Percentiles rank a stretch among this genome's conserved stretches.
Evolutionary conservation across 2,329 filamentous ascomycete genomes (phyloP).

Genomic region (Didymosphaeria variabile): DNA sequence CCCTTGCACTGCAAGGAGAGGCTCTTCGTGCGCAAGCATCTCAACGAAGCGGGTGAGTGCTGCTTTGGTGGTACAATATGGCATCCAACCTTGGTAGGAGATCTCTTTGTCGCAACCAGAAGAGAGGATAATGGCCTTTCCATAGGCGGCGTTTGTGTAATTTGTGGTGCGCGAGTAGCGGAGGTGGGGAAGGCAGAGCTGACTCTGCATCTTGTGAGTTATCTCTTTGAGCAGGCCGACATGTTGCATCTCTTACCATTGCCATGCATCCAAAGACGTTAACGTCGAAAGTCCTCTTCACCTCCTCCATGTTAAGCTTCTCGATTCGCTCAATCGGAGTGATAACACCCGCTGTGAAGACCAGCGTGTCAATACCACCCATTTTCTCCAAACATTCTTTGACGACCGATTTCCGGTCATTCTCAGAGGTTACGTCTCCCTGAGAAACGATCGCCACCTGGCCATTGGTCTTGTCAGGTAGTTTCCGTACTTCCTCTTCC

Average conservation of each 20-base stretch:
- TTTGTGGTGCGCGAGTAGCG: conserved; percentile 22
- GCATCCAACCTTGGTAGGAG: conserved; percentile 36
- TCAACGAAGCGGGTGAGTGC: conserved; percentile 36
- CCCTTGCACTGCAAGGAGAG: conserved; percentile 30
- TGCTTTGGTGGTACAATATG: conserved; percentile 38
- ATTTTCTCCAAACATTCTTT: conserved; percentile 24
- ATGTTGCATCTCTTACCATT: conserved; percentile 26
- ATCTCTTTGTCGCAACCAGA: conserved; percentile 33
- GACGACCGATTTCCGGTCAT: conserved; percentile 21
- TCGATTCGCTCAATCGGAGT: conserved; percentile 33
- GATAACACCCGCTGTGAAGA: conserved; percentile 36
- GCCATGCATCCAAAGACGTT: conserved; percentile 38
- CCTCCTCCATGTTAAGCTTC: conserved; percentile 27
- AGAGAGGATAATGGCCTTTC: conserved; percentile 31
- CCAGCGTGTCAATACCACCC: conserved; percentile 33
- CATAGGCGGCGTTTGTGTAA: conserved; percentile 29
- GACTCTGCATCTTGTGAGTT: conserved; percentile 18
- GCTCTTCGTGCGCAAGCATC: conserved; percentile 37
- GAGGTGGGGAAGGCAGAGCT: conserved; percentile 32
- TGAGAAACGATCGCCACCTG: conserved; percentile 14
- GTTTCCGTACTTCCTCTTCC: conserved; percentile 1
- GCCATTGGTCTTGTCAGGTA: conserved; percentile 3
- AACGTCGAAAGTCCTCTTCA: conserved; percentile 31
- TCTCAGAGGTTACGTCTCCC: conserved; percentile 20
- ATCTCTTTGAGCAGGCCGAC: neutral